Conservation (phyloP, 2,329 filamentous ascomycete species). For the Penicillium sp. region DNA sequence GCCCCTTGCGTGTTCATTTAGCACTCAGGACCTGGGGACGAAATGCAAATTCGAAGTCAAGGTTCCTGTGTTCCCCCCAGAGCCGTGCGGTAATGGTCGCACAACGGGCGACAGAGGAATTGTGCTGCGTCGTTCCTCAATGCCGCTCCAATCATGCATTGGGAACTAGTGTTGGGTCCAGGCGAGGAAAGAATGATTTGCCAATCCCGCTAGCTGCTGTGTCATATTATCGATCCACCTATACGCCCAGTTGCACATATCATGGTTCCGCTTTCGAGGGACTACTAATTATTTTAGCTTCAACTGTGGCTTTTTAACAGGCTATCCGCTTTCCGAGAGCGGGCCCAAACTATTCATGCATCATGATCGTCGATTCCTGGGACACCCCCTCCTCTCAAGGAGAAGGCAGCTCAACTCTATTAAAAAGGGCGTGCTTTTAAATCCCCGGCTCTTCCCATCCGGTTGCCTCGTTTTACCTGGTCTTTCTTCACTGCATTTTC, state of each 20-base stretch:
- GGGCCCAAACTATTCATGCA: conserved; percentile 17
- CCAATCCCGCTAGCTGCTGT: conserved; percentile 17
- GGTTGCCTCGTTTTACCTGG: conserved; percentile 17
- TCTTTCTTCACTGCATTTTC: conserved; percentile 1
- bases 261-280: conserved; percentile 1
- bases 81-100: conserved; percentile 10
- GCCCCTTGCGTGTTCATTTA: conserved; percentile 14
- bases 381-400: conserved; percentile 8
- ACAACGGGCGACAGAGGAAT: conserved; percentile 9
- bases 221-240: conserved; percentile 19
- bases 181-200: conserved; percentile 13
- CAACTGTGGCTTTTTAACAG: conserved; percentile 17
- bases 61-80: not conserved
- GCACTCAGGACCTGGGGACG: not conserved
- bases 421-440: conserved; percentile 9
- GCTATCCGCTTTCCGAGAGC: conserved; percentile 15
- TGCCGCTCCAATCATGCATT: conserved; percentile 6
- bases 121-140: conserved; percentile 1
- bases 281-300: conserved; percentile 19
- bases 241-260: conserved; percentile 2
- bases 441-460: conserved; percentile 9
- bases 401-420: conserved; percentile 22
- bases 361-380: conserved; percentile 14
- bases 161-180: not conserved
- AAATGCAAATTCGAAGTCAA: not conserved